Percentiles rank a stretch among this genome's conserved stretches.
Evolutionary conservation across 2,329 filamentous ascomycete species (phyloP).

Genomic region (Calonectria leucothoes): DNA sequence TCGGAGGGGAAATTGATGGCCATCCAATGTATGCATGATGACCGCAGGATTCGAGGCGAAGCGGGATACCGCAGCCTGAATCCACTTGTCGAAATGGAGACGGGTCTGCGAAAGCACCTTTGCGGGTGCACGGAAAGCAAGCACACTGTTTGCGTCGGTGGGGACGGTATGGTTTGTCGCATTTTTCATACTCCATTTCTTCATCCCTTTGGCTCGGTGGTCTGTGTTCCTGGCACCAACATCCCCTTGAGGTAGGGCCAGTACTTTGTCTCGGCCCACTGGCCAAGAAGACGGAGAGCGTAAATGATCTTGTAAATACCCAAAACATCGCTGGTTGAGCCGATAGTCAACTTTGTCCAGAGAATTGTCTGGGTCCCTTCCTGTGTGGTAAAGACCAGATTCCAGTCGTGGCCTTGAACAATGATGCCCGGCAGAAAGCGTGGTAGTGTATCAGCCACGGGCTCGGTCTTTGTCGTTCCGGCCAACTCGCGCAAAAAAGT

Average conservation of each 20-base stretch:
- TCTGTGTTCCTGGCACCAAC: not conserved
- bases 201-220: not conserved
- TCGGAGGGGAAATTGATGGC: not conserved
- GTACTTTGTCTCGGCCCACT: not conserved
- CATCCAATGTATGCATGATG: no score
- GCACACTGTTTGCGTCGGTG: not conserved
- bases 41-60: no score
- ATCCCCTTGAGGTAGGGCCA: not conserved
- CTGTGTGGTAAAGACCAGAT: constrained; percentile 1
- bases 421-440: not conserved
- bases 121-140: no score
- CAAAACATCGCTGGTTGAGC: not conserved
- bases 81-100: not conserved
- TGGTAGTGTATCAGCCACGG: not conserved
- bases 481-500: constrained; percentile 1
- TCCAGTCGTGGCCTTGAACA: constrained; percentile 11
- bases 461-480: not conserved
- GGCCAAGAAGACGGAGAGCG: not conserved
- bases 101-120: no score
- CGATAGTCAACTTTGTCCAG: constrained; percentile 1
- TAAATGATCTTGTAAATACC: constrained; percentile 11
- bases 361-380: not conserved
- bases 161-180: not conserved
- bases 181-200: not conserved
- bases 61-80: no score